Conservation (phyloP, 768 basidiomycete species). For the Naematelia encephala region DNA sequence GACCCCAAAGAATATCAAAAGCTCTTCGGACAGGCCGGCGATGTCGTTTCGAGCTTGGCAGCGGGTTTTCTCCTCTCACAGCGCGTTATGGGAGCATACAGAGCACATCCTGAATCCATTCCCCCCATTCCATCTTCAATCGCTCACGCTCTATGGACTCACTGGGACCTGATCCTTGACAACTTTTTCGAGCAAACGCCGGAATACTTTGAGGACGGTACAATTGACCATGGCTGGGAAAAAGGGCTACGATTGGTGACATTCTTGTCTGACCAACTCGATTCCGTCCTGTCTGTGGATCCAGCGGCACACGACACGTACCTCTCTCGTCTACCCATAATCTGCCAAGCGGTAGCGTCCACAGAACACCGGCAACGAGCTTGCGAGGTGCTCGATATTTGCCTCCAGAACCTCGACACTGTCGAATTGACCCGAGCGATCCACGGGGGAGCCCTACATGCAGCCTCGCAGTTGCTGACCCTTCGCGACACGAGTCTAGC, state of each 20-base stretch:
- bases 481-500: conserved; percentile 13
- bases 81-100: conserved; percentile 32
- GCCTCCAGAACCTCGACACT: conserved; percentile 20
- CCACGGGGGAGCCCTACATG: conserved; percentile 35
- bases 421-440: conserved; percentile 24
- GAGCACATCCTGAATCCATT: conserved; percentile 33
- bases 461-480: conserved; percentile 26
- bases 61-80: conserved; percentile 40
- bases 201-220: conserved; percentile 23
- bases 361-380: conserved; percentile 18
- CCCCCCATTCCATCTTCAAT: conserved; percentile 32
- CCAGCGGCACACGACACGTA: background rate
- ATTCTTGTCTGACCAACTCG: conserved; percentile 44
- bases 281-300: conserved; percentile 22
- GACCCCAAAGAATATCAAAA: conserved; percentile 24
- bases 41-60: conserved; percentile 29
- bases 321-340: conserved; percentile 37
- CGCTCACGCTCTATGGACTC: conserved; percentile 36
- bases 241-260: conserved; percentile 28
- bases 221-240: conserved; percentile 21
- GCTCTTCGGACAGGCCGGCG: conserved; percentile 33
- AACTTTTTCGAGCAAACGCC: conserved; percentile 45
- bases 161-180: conserved; percentile 45
- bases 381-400: conserved; percentile 29
- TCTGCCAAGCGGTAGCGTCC: conserved; percentile 30